Evolutionary conservation across 2,329 filamentous ascomycete genomes (phyloP).

Genomic region (Cyphellophora attinorum): DNA sequence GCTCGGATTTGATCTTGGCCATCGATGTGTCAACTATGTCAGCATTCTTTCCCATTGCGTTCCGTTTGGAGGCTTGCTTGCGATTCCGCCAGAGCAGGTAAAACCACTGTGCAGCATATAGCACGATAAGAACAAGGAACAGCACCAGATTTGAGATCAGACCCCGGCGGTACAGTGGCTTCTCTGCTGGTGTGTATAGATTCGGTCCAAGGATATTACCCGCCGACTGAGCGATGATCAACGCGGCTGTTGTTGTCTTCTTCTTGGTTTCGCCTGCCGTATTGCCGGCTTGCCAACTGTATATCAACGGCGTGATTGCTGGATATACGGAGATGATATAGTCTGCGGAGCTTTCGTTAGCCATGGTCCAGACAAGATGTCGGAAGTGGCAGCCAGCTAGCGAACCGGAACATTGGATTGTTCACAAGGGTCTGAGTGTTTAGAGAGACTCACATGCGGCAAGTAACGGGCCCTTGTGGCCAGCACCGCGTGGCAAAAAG

Average conservation of each 20-base stretch:
- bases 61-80: conserved; percentile 43
- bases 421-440: too few relatives aligned
- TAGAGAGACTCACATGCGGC: conserved; percentile 51
- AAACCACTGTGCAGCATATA: conserved; percentile 30
- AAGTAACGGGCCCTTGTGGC: conserved; percentile 42
- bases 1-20: conserved; percentile 18
- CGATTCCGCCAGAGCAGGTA: conserved; percentile 24
- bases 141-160: conserved; percentile 52
- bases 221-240: conserved; percentile 56
- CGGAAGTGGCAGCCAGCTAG: too few relatives aligned
- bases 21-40: conserved; percentile 52
- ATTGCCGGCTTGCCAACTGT: conserved; percentile 58
- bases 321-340: conserved; percentile 48
- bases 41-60: conserved; percentile 50
- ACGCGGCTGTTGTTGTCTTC: conserved; percentile 54
- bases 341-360: too few relatives aligned
- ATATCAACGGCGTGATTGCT: conserved; percentile 55
- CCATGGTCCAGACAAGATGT: conserved; percentile 16
- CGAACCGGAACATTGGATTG: too few relatives aligned
- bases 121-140: conserved; percentile 49
- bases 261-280: conserved; percentile 61
- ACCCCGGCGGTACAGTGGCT: conserved; percentile 48
- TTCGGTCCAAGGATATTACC: conserved; percentile 57
- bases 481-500: conserved; percentile 34
- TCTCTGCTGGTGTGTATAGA: conserved; percentile 53